phyloP scores from a whole-genome alignment of 306 rosid species.

The Vigna hirtella region DNA sequence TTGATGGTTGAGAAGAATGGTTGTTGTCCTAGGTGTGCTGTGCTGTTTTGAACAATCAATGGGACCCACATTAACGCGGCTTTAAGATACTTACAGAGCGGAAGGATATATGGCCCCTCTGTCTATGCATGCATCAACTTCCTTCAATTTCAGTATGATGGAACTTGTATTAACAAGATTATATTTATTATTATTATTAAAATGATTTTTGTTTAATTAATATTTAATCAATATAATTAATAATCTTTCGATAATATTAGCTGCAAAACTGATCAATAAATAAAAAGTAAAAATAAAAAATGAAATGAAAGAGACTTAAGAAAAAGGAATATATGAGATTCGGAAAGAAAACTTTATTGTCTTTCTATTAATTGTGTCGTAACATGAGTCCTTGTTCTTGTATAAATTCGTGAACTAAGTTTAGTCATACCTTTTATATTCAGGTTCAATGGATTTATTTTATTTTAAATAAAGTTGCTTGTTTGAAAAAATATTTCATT shows the following conservation, averaged over 20 bases:
- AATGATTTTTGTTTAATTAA: neutral
- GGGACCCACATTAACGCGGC: slow-evolving; percentile 52
- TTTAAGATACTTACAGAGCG: slow-evolving; percentile 10
- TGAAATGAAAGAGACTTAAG: no score
- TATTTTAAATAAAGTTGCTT: no score
- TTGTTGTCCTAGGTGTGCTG: neutral
- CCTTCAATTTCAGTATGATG: neutral
- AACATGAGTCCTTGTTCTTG: no score
- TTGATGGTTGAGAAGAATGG: slow-evolving; percentile 15
- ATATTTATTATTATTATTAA: neutral
- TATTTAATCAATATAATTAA: neutral
- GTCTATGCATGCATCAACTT: neutral
- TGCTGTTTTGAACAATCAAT: slow-evolving; percentile 21
- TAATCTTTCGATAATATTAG: neutral
- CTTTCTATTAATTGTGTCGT: no score
- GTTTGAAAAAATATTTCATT: no score
- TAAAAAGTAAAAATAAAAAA: no score
- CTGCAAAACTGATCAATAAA: no score
- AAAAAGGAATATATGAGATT: no score
- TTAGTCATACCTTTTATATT: no score
- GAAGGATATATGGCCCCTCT: neutral
- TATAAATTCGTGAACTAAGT: no score
- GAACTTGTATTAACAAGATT: neutral
- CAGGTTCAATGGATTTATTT: no score
- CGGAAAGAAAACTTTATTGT: no score